phyloP scores from a whole-genome alignment of 345 rosid species.

The Populus ilicifolia region DNA sequence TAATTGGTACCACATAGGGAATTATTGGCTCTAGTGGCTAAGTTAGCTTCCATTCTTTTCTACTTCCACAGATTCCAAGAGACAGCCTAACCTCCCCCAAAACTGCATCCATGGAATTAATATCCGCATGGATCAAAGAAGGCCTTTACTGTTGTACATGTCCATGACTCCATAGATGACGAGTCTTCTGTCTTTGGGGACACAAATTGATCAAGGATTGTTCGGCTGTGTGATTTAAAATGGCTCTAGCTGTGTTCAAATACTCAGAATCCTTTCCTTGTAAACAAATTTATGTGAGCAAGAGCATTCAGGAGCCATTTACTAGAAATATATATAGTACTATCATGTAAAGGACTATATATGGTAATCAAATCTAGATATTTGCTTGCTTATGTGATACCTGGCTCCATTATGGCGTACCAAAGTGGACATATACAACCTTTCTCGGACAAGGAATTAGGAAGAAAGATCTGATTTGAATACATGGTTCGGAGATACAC shows the following conservation, averaged over 20 bases:
- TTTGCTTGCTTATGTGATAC: not conserved
- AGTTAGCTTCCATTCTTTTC: not conserved
- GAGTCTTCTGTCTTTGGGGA: not conserved
- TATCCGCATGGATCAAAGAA: not conserved
- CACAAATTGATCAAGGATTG: not conserved
- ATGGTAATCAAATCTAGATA: not conserved
- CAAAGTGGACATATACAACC: conserved; percentile 26
- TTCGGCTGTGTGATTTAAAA: not conserved
- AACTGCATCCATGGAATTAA: not conserved
- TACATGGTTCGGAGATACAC: conserved; percentile 9
- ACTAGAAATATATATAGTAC: not conserved
- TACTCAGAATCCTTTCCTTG: not conserved
- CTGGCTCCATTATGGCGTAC: conserved; percentile 8
- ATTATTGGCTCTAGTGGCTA: not conserved
- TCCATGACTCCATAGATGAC: not conserved
- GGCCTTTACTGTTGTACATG: not conserved
- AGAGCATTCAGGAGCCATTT: not conserved
- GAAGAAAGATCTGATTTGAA: conserved; percentile 10
- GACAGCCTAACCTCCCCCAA: not conserved
- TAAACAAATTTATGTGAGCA: not conserved
- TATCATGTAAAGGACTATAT: not conserved
- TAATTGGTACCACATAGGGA: conserved; percentile 3
- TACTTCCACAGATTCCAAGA: conserved; percentile 1
- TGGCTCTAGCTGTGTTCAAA: conserved; percentile 5
- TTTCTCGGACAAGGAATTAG: conserved; percentile 29